Conservation (phyloP, 805 yeast species). For the Candida xyloterini region DNA sequence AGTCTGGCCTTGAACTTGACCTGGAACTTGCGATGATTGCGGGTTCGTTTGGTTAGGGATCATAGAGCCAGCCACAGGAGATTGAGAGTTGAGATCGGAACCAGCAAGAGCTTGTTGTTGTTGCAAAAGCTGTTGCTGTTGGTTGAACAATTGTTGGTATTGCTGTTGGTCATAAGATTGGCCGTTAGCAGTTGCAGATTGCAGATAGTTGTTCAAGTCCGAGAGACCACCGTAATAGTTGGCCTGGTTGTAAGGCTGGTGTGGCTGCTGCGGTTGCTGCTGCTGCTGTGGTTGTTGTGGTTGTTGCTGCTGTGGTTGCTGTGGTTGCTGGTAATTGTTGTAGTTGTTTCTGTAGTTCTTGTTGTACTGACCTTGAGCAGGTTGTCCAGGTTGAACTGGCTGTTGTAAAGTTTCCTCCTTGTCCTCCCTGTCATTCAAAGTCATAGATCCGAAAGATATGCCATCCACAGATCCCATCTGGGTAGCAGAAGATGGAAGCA, state of each 20-base stretch:
- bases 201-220: conserved; percentile 28
- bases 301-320: conserved; percentile 16
- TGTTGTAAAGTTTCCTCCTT: conserved; percentile 21
- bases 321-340: conserved; percentile 4
- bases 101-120: conserved; percentile 18
- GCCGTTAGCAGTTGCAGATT: conserved; percentile 23
- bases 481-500: conserved; percentile 47
- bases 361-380: conserved; percentile 17
- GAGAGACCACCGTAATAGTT: conserved; percentile 25
- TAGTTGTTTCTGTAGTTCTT: conserved; percentile 12
- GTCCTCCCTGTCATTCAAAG: conserved; percentile 43
- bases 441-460: conserved; percentile 53
- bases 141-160: conserved; percentile 24
- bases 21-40: conserved; percentile 14
- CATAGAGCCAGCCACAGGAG: conserved; percentile 21
- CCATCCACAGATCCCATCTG: conserved; percentile 45
- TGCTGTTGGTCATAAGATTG: conserved; percentile 28
- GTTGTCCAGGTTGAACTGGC: conserved; percentile 21
- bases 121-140: conserved; percentile 22
- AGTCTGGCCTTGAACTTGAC: conserved; percentile 18
- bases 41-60: conserved; percentile 18
- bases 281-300: conserved; percentile 15
- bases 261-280: conserved; percentile 19
- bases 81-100: conserved; percentile 18
- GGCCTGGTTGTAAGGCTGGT: conserved; percentile 18